Conservation (phyloP, 1,139 yeast species). For the Magnusiomyces suaveolens region DNA sequence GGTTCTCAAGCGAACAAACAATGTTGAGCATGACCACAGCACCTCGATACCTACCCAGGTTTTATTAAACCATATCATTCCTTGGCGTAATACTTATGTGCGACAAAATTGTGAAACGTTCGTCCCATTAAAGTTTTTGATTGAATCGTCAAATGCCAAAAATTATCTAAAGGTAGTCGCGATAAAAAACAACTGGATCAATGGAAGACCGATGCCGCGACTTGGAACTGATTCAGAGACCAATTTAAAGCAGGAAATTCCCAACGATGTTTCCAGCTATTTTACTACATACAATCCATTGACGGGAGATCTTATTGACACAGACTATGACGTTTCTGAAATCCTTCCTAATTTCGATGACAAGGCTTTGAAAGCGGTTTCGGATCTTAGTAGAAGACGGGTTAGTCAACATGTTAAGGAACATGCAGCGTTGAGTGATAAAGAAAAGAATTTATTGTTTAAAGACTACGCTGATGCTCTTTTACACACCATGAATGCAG, state of each 20-base stretch:
- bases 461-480: conserved; percentile 7
- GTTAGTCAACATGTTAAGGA: neutral
- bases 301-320: conserved; percentile 8
- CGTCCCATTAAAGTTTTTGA: conserved; percentile 16
- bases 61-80: conserved; percentile 17
- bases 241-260: conserved; percentile 4
- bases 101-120: conserved; percentile 9
- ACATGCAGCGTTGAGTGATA: neutral
- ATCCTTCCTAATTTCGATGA: conserved; percentile 7
- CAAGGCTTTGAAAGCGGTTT: conserved; percentile 2
- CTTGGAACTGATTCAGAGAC: conserved; percentile 13
- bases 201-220: conserved; percentile 15
- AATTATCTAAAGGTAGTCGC: conserved; percentile 13
- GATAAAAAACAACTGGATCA: conserved; percentile 12
- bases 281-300: conserved; percentile 14
- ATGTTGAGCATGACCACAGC: neutral
- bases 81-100: conserved; percentile 19
- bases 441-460: neutral
- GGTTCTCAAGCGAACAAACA: neutral
- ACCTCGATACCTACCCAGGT: conserved; percentile 15
- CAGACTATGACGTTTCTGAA: conserved; percentile 2
- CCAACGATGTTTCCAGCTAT: conserved; percentile 10
- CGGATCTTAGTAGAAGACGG: neutral
- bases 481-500: conserved; percentile 4
- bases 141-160: conserved; percentile 17